Evolutionary conservation across 75 land plant species (phyloP).

Genomic region (Picea sitchensis): DNA sequence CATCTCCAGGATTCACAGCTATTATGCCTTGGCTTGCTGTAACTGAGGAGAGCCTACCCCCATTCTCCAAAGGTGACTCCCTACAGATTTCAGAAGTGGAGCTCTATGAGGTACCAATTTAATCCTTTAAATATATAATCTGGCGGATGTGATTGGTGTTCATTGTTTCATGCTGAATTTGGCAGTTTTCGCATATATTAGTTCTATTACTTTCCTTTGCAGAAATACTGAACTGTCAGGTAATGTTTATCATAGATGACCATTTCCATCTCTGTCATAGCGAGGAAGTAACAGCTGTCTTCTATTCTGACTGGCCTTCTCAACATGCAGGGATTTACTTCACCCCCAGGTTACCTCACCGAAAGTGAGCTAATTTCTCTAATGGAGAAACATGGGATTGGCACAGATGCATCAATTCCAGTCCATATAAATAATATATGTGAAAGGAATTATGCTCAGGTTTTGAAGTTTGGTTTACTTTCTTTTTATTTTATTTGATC

Average conservation of each 20-base stretch:
- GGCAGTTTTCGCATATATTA: background rate
- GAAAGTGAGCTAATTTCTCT: constrained; percentile 98
- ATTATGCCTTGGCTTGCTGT: constrained; percentile 96
- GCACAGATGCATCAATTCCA: constrained; percentile 97
- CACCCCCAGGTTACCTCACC: constrained; percentile 88
- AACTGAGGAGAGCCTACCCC: constrained; percentile 76
- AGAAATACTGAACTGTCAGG: background rate
- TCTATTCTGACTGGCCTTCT: background rate
- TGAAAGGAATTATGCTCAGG: constrained; percentile 99
- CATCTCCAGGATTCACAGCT: constrained; percentile 74
- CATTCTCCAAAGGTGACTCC: constrained; percentile 61
- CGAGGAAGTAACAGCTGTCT: too few relatives aligned
- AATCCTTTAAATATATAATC: background rate
- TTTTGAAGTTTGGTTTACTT: constrained; percentile 13
- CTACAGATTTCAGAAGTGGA: constrained; percentile 67
- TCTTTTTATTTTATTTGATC: background rate
- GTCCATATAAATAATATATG: constrained; percentile 98
- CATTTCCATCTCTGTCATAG: too few relatives aligned
- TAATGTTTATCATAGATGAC: background rate
- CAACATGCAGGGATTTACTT: constrained; percentile 61
- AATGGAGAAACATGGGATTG: constrained; percentile 98
- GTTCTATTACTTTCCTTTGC: background rate
- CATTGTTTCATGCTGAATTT: background rate
- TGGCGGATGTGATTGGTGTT: background rate
- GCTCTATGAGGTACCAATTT: constrained; percentile 64